phyloP scores from a whole-genome alignment of 805 yeast species.

The Lachancea sp. region DNA sequence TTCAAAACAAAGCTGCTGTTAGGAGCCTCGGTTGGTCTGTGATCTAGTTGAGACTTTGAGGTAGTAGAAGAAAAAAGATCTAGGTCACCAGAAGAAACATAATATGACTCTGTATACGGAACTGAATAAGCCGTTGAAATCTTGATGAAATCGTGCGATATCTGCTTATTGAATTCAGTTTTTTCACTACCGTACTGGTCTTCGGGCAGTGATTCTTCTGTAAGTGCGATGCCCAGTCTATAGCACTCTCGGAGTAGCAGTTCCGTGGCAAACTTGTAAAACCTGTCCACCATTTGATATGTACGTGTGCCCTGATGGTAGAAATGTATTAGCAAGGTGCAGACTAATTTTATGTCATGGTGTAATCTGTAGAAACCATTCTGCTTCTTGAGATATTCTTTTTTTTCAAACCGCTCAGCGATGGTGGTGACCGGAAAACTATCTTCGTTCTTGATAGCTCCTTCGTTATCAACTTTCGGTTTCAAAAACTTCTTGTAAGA shows the following conservation, averaged over 20 bases:
- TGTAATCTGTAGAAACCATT: slow-evolving; percentile 47
- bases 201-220: slow-evolving; percentile 12
- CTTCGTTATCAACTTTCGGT: slow-evolving; percentile 18
- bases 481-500: slow-evolving; percentile 38
- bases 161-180: slow-evolving; percentile 33
- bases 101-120: slow-evolving; percentile 60
- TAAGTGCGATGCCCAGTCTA: slow-evolving; percentile 35
- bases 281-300: slow-evolving; percentile 53
- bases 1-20: slow-evolving; percentile 57
- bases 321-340: slow-evolving; percentile 42
- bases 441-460: slow-evolving; percentile 21
- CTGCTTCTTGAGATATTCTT: slow-evolving; percentile 34
- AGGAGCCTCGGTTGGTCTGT: slow-evolving; percentile 61
- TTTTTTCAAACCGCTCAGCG: slow-evolving; percentile 34
- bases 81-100: slow-evolving; percentile 52
- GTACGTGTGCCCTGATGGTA: slow-evolving; percentile 43
- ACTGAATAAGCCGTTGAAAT: slow-evolving; percentile 48
- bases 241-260: slow-evolving; percentile 56
- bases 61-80: slow-evolving; percentile 76
- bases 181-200: slow-evolving; percentile 27
- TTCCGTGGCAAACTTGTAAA: slow-evolving; percentile 57
- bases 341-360: slow-evolving; percentile 60
- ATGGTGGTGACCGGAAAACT: slow-evolving; percentile 36
- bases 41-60: slow-evolving; percentile 66
- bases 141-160: slow-evolving; percentile 53